Evolutionary conservation across 352 stramenopile genomes (phyloP).

Genomic region (Phytophthora sp.): DNA sequence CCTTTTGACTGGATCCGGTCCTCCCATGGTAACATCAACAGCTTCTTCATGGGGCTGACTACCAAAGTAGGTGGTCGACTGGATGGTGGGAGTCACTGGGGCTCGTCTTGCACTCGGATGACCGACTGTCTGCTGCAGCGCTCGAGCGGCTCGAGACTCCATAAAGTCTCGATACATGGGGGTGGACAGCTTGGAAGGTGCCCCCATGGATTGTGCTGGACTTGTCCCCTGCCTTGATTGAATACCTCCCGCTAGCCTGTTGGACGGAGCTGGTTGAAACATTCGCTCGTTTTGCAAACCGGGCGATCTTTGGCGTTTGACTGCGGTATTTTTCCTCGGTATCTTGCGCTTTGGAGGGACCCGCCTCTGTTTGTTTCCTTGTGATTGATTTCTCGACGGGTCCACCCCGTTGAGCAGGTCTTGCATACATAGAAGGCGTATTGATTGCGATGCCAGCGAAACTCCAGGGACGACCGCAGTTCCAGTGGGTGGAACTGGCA

Average conservation of each 20-base stretch:
- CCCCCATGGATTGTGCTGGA: slow-evolving; percentile 1
- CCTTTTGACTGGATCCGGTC: slow-evolving; percentile 9
- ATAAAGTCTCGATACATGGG: slow-evolving; percentile 31
- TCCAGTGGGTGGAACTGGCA: slow-evolving; percentile 24
- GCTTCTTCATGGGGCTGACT: neutral
- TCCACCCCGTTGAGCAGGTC: slow-evolving; percentile 37
- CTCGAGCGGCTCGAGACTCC: slow-evolving; percentile 28
- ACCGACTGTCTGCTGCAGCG: slow-evolving; percentile 19
- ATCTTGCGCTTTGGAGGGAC: slow-evolving; percentile 21
- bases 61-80: neutral
- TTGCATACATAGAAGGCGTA: slow-evolving; percentile 30
- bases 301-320: slow-evolving; percentile 23
- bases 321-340: slow-evolving; percentile 21
- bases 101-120: slow-evolving; percentile 1
- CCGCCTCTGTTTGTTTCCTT: slow-evolving; percentile 24
- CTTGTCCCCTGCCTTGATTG: slow-evolving; percentile 6
- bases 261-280: slow-evolving; percentile 4
- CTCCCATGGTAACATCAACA: neutral
- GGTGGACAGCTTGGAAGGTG: slow-evolving; percentile 8
- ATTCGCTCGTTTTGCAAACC: slow-evolving; percentile 21
- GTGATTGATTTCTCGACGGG: slow-evolving; percentile 12
- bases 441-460: slow-evolving; percentile 23
- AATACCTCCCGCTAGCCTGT: neutral
- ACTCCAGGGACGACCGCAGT: slow-evolving; percentile 36
- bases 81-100: neutral